Percentiles rank a stretch among this genome's conserved stretches.
These are phyloP conservation scores for Kwoniella shivajii DNA, from an alignment of 1,284 basidiomycete species.

Conservation along the genomic window DNA sequence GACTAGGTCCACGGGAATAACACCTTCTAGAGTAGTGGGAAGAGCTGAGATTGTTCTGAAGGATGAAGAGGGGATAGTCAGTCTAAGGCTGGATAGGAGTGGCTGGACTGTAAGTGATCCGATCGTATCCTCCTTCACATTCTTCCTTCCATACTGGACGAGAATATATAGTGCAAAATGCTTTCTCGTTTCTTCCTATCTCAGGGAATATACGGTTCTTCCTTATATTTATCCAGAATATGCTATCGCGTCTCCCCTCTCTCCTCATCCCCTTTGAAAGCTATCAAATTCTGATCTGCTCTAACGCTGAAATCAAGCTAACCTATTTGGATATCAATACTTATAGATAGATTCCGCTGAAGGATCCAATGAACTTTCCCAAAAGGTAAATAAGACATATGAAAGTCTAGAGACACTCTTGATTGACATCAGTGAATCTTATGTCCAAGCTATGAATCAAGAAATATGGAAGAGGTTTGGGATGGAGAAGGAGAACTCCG, in stretches of 20 bases:
- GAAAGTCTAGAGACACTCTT: constrained; percentile 46
- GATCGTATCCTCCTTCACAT: too few relatives aligned
- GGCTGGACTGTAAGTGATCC: constrained; percentile 47
- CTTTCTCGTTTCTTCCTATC: too few relatives aligned
- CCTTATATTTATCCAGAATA: neutral
- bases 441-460: constrained; percentile 41
- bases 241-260: neutral
- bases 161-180: too few relatives aligned
- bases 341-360: neutral
- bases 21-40: constrained; percentile 23
- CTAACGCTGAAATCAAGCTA: constrained; percentile 16
- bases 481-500: neutral
- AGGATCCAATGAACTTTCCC: neutral
- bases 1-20: constrained; percentile 5
- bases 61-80: constrained; percentile 25
- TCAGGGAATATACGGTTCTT: neutral
- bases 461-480: constrained; percentile 42
- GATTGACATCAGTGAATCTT: constrained; percentile 40
- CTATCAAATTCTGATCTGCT: too few relatives aligned
- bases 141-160: too few relatives aligned
- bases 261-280: too few relatives aligned
- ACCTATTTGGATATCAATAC: constrained; percentile 2
- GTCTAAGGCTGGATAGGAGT: constrained; percentile 30
- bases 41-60: constrained; percentile 27
- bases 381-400: constrained; percentile 27